These are phyloP conservation scores for Colletotrichum kahawae DNA, from an alignment of 2,329 filamentous ascomycete genomes.

Conservation along the genomic window DNA sequence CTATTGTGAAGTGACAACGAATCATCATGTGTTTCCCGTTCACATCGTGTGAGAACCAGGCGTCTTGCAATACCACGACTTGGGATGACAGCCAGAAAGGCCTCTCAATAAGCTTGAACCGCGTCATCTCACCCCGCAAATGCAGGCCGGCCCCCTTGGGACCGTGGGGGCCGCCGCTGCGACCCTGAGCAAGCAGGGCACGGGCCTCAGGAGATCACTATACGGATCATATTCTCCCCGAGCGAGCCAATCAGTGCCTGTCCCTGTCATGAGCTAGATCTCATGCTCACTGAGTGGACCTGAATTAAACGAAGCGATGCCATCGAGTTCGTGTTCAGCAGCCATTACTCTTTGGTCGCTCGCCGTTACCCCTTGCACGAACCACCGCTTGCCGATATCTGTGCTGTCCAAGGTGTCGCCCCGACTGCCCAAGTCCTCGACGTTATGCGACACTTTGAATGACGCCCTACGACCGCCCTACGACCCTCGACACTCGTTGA, in stretches of 20 bases:
- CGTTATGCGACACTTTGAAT: constrained; percentile 16
- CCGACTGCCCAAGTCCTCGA: neutral
- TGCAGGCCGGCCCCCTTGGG: neutral
- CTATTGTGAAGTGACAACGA: neutral
- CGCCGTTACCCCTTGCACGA: constrained; percentile 8
- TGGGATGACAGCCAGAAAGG: neutral
- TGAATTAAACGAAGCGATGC: constrained; percentile 20
- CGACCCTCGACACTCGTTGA: constrained; percentile 10
- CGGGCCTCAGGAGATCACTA: neutral
- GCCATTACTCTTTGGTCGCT: neutral
- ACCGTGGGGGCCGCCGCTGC: neutral
- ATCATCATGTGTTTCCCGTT: neutral
- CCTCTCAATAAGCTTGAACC: neutral
- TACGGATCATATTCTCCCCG: constrained; percentile 17
- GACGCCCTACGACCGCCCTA: neutral
- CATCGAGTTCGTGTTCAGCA: constrained; percentile 14
- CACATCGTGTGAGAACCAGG: neutral
- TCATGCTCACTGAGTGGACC: constrained; percentile 11
- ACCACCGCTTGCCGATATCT: neutral
- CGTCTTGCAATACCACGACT: neutral
- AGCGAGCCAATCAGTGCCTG: constrained; percentile 4
- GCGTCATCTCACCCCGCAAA: constrained; percentile 12
- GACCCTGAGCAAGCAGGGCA: neutral
- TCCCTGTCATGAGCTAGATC: constrained; percentile 1
- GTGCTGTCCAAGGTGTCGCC: neutral